Percentiles rank a stretch among this genome's conserved stretches.
phyloP scores from a whole-genome alignment of 78 protist species.

The Dictyostelium purpureum region DNA sequence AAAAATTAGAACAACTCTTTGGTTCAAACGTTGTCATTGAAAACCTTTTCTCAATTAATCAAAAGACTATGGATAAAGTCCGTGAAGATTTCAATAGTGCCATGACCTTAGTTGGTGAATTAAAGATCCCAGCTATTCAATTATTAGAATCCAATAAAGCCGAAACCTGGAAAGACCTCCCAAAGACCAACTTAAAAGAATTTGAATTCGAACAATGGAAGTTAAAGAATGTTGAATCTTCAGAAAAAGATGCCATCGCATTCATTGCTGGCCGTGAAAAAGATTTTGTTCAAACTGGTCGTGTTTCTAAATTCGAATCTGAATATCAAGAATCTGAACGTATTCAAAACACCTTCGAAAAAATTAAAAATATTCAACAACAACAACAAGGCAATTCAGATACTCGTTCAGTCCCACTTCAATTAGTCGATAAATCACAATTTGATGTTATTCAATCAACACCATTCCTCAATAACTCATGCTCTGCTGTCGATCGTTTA shows the following conservation, averaged over 20 bases:
- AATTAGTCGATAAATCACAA: conserved; percentile 9
- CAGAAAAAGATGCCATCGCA: background rate
- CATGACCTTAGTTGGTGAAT: background rate
- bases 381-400: background rate
- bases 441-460: conserved; percentile 38
- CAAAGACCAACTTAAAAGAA: conserved; percentile 19
- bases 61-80: conserved; percentile 27
- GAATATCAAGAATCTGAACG: too few species aligned
- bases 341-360: background rate
- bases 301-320: background rate
- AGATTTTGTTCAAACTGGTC: background rate
- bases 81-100: conserved; percentile 27
- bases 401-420: conserved; percentile 7
- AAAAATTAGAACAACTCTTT: background rate
- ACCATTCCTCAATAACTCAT: conserved; percentile 1
- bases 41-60: conserved; percentile 65
- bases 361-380: background rate
- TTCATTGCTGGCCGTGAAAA: background rate
- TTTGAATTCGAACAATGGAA: conserved; percentile 25
- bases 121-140: conserved; percentile 23
- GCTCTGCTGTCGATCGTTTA: background rate
- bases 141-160: conserved; percentile 24
- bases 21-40: conserved; percentile 44
- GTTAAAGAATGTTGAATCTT: conserved; percentile 14
- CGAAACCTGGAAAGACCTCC: conserved; percentile 23